phyloP scores from a whole-genome alignment of 306 rosid genomes.

The Prunus padus region DNA sequence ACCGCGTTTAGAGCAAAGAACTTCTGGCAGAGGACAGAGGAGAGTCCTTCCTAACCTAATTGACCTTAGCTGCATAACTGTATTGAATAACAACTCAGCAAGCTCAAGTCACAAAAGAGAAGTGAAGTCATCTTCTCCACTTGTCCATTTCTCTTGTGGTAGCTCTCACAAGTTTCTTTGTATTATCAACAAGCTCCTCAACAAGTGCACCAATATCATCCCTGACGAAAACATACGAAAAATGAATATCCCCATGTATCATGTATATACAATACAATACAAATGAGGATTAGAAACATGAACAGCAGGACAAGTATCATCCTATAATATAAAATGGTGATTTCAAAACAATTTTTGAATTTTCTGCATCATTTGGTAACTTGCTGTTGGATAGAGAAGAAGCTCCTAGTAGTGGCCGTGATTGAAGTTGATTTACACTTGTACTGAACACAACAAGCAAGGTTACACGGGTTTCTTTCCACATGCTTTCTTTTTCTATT shows the following conservation, averaged over 20 bases:
- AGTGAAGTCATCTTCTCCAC: constrained; percentile 62
- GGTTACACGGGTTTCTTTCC: neutral
- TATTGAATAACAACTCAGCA: neutral
- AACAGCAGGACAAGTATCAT: neutral
- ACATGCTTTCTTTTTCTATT: neutral
- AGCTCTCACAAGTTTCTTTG: constrained; percentile 63
- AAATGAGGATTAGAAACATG: neutral
- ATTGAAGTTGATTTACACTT: neutral
- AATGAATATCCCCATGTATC: neutral
- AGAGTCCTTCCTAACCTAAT: too few species aligned
- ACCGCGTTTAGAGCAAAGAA: too few species aligned
- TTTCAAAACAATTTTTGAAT: neutral
- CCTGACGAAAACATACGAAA: constrained; percentile 32
- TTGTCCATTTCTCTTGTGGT: constrained; percentile 74
- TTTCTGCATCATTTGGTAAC: neutral
- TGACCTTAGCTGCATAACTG: neutral
- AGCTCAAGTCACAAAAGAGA: neutral
- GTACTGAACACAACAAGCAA: neutral
- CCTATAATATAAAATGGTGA: neutral
- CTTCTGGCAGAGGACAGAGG: too few species aligned
- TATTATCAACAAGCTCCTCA: constrained; percentile 61
- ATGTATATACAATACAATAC: neutral
- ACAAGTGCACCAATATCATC: constrained; percentile 68
- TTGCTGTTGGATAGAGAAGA: neutral
- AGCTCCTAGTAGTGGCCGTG: neutral